A percentile compares a stretch with the other conserved stretches of the same genome.
phyloP scores from a whole-genome alignment of 306 rosid species.

The Castanopsis chinensis region DNA sequence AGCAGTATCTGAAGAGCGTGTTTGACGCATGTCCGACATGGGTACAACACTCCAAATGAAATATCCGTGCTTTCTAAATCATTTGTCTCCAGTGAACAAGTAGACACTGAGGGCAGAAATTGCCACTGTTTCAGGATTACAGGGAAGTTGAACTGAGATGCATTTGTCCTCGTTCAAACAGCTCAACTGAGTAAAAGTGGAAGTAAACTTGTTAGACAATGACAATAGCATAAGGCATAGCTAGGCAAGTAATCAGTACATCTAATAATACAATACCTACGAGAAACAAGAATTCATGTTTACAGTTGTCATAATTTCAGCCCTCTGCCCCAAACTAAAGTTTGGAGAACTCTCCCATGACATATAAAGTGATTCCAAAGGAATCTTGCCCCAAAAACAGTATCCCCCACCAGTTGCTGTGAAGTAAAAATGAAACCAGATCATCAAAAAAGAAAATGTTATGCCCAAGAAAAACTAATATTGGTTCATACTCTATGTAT shows the following conservation, averaged over 20 bases:
- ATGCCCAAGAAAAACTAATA: background rate
- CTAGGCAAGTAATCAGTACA: conserved; percentile 17
- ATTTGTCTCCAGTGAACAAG: background rate
- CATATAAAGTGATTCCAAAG: conserved; percentile 53
- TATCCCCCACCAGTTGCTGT: conserved; percentile 54
- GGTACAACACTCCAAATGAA: too few species aligned
- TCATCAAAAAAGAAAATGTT: background rate
- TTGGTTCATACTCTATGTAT: background rate
- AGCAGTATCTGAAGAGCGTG: too few species aligned
- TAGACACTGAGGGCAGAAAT: conserved; percentile 31
- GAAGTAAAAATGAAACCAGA: conserved; percentile 27
- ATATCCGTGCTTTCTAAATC: too few species aligned
- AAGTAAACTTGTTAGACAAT: background rate
- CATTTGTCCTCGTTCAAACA: conserved; percentile 47
- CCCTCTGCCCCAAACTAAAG: conserved; percentile 61
- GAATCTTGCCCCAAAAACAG: conserved; percentile 67
- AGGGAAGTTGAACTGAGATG: conserved; percentile 53
- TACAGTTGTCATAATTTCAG: conserved; percentile 46
- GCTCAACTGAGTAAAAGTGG: conserved; percentile 46
- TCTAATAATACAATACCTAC: conserved; percentile 49
- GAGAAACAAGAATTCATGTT: conserved; percentile 61
- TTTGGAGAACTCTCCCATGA: conserved; percentile 55
- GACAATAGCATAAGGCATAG: conserved; percentile 1
- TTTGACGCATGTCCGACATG: too few species aligned
- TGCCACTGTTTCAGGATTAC: conserved; percentile 48